A percentile compares a stretch with the other conserved stretches of the same genome.
Evolutionary conservation across 345 rosid genomes (phyloP).

Genomic region (Kandelia obovata): DNA sequence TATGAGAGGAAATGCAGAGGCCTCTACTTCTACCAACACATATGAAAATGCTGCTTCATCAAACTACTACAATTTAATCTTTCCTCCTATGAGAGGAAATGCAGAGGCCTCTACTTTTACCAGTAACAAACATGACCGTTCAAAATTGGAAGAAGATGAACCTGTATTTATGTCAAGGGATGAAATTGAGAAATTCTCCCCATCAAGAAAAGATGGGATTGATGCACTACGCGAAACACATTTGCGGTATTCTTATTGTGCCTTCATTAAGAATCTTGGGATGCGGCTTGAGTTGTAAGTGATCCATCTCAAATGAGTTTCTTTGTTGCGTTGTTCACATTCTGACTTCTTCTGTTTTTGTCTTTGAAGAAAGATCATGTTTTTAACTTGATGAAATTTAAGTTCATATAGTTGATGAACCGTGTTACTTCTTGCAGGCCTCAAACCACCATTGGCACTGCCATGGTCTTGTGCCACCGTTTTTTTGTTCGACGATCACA

Average conservation of each 20-base stretch:
- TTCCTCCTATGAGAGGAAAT: constrained; percentile 35
- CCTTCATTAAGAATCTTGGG: constrained; percentile 66
- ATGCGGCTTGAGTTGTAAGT: constrained; percentile 65
- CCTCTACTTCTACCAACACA: constrained; percentile 16
- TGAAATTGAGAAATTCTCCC: constrained; percentile 69
- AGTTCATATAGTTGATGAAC: background rate
- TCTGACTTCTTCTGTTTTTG: background rate
- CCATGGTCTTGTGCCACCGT: constrained; percentile 81
- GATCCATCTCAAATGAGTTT: constrained; percentile 1
- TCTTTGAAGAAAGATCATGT: background rate
- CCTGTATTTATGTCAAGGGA: constrained; percentile 62
- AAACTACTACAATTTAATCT: constrained; percentile 23
- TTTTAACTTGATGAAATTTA: background rate
- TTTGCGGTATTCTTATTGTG: constrained; percentile 75
- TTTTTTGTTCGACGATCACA: constrained; percentile 76
- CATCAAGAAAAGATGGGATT: constrained; percentile 82
- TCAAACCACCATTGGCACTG: constrained; percentile 65
- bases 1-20: constrained; percentile 38
- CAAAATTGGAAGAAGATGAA: constrained; percentile 60
- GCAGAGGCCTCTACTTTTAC: constrained; percentile 42
- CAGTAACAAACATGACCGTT: constrained; percentile 53
- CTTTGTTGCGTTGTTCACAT: background rate
- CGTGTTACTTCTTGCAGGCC: constrained; percentile 46
- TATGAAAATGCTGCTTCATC: constrained; percentile 25
- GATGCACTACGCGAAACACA: constrained; percentile 62